Evolutionary conservation across 164 flowering plant genomes (phyloP), one percentile per base, ranked within the genome.

Genomic region (Houttuynia cordata): DNA sequence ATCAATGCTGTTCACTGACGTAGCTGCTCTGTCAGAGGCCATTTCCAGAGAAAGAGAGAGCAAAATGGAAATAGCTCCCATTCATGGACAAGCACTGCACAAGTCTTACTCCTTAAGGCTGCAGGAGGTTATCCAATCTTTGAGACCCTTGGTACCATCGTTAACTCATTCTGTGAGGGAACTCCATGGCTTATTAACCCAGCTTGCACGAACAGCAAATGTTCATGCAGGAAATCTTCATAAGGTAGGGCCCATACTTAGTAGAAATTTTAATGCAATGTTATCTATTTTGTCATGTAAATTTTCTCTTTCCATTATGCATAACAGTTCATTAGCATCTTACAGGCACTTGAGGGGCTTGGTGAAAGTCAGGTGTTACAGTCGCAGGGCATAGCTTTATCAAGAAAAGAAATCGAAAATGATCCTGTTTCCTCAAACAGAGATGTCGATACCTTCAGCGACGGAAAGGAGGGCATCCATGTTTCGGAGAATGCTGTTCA

Each of bases 191-290:
- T 64, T 84, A 71, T 65, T 92, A 75, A 83, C 77, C 25, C 76
- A 71, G 80, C 84, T 93, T 60, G 97, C 97, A 24, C 78, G 79
- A 64, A 73, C 87, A 67, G 98, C 98, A 51, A 83, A 86, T 75
- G 69, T 87, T 53, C 97, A 93, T 83, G 98, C 98, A 55, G 98
- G 97, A 51, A 86, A 82, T 75, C 88, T 93, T 61, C 91, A 93
- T 69, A 89, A 67, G 49, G 65, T 62, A 53, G n/a, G 39, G 18
- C 17, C 49, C 17, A 12, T 45, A 30, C 37, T 30, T 30, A 2
- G 2, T 30, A 30, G 37, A 30, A 30, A 30, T 42, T 45, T 45
- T 10, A 45, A 12, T 45, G 4, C 3, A 12, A 3, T 45, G 2
- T 7, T 41, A 41, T 37, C 10, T 30, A 19, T 59, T 50, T 3